Evolutionary conservation across 1,284 basidiomycete species (phyloP).

Genomic region (Melampsora americana): DNA sequence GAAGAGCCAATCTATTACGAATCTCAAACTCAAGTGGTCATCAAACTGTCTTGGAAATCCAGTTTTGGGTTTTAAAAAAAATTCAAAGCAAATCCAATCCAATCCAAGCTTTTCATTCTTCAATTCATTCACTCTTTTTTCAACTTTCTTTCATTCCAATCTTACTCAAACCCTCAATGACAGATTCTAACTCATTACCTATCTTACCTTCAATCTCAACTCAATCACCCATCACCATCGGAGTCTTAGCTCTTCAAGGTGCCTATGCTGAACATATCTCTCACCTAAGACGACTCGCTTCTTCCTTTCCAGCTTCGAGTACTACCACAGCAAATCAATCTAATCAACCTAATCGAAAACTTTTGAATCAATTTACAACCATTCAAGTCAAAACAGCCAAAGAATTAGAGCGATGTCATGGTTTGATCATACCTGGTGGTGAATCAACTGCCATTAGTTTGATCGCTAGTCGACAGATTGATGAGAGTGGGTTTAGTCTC

Average conservation of each 20-base stretch:
- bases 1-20: no score
- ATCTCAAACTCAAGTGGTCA: no score
- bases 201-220: not conserved
- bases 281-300: constrained; percentile 63
- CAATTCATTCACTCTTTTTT: no score
- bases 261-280: constrained; percentile 84
- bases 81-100: no score
- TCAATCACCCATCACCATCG: constrained; percentile 45
- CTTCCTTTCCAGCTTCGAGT: constrained; percentile 46
- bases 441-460: constrained; percentile 93
- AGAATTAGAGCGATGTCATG: constrained; percentile 74
- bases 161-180: no score
- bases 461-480: constrained; percentile 67
- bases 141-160: no score
- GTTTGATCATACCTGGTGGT: constrained; percentile 81
- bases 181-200: constrained; percentile 2
- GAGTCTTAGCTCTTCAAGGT: constrained; percentile 75
- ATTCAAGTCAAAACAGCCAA: constrained; percentile 71
- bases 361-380: constrained; percentile 58
- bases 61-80: no score
- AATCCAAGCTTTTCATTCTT: no score
- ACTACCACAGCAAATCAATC: constrained; percentile 44
- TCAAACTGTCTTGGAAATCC: no score
- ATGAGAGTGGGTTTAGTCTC: constrained; percentile 59
- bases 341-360: constrained; percentile 34